These are phyloP conservation scores for Russula lepida DNA, from an alignment of 768 basidiomycete genomes.

Conservation along the genomic window DNA sequence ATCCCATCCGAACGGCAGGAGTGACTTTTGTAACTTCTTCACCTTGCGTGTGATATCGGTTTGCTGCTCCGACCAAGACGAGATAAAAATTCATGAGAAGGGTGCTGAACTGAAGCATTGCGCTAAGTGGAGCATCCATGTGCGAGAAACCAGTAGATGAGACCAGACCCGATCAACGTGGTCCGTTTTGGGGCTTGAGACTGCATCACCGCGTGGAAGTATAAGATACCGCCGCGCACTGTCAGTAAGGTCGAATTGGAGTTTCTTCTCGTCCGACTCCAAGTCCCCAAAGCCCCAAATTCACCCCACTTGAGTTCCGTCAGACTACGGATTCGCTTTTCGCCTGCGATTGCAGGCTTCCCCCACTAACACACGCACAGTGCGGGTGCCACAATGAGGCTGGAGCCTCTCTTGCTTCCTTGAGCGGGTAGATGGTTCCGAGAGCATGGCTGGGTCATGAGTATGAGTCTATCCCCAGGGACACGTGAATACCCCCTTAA, in stretches of 20 bases:
- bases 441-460: slow-evolving; percentile 76
- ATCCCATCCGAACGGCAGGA: slow-evolving; percentile 90
- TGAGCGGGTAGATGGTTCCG: slow-evolving; percentile 36
- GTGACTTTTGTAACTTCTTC: slow-evolving; percentile 71
- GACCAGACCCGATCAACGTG: slow-evolving; percentile 85
- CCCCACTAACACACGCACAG: slow-evolving; percentile 57
- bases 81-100: too few species aligned
- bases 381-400: slow-evolving; percentile 67
- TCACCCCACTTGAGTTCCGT: slow-evolving; percentile 89
- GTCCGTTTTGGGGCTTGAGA: slow-evolving; percentile 54
- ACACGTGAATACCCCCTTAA: too few species aligned
- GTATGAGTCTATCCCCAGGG: too few species aligned
- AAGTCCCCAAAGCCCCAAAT: slow-evolving; percentile 74
- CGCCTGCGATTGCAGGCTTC: slow-evolving; percentile 33
- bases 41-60: too few species aligned
- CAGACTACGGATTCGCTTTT: slow-evolving; percentile 68
- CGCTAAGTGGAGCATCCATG: slow-evolving; percentile 62
- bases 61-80: too few species aligned
- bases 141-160: slow-evolving; percentile 76
- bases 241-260: slow-evolving; percentile 92
- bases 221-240: slow-evolving; percentile 57
- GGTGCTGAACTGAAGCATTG: too few species aligned
- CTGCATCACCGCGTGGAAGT: slow-evolving; percentile 32
- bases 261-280: slow-evolving; percentile 50
- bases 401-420: slow-evolving; percentile 45